Conservation (phyloP, 1,284 basidiomycete species). For the Blastosporella zonata region DNA sequence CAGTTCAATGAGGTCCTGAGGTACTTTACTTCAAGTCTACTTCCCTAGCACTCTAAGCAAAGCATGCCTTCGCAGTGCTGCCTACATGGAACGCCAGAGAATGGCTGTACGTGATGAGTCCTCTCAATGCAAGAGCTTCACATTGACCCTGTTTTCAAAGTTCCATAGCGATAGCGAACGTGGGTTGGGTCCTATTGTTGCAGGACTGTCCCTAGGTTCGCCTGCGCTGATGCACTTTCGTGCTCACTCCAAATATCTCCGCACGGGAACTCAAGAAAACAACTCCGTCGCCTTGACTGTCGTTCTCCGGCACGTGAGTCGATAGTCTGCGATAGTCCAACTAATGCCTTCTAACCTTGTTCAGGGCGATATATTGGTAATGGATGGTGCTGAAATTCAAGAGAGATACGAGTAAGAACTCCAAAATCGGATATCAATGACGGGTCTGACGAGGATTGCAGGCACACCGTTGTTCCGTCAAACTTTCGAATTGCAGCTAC, state of each 20-base stretch:
- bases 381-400: slow-evolving; percentile 69
- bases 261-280: slow-evolving; percentile 25
- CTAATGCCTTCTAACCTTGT: background rate
- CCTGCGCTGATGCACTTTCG: slow-evolving; percentile 77
- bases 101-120: slow-evolving; percentile 63
- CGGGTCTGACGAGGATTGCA: slow-evolving; percentile 18
- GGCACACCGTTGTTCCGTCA: slow-evolving; percentile 46
- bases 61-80: background rate
- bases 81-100: slow-evolving; percentile 75
- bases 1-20: slow-evolving; percentile 75
- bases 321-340: background rate
- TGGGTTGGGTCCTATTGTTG: slow-evolving; percentile 68
- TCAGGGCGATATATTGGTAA: slow-evolving; percentile 73
- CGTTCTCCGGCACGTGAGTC: slow-evolving; percentile 62
- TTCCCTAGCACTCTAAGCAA: background rate
- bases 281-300: slow-evolving; percentile 46
- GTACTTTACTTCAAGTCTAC: slow-evolving; percentile 21
- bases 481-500: slow-evolving; percentile 51
- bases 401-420: slow-evolving; percentile 62
- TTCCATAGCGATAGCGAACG: slow-evolving; percentile 76
- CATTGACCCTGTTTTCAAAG: slow-evolving; percentile 26
- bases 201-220: slow-evolving; percentile 70
- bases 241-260: slow-evolving; percentile 34
- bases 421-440: background rate
- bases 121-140: background rate